Base-by-base conservation (phyloP, 495 filamentous ascomycete species). In the Penicillium silybi region DNA sequence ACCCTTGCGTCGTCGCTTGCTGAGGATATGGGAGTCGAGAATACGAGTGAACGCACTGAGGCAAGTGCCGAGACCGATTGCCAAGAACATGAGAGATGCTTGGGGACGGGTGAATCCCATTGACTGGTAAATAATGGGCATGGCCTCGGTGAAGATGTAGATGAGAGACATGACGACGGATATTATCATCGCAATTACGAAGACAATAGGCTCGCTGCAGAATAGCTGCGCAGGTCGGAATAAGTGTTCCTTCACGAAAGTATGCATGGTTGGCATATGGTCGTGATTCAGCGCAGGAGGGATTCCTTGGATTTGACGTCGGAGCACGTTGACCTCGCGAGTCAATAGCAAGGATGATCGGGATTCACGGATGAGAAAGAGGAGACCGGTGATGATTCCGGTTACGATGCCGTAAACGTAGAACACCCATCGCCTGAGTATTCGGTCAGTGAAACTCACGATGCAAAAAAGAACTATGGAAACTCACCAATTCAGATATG, bases 131-230 rank as follows among this genome's bases (percentile, higher is more conserved):
- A 82, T 70, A 1, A 67, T 63, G 0, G 66, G 69, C 0, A 80
- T 54, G 6, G 75, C 72, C 59, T 80, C 75, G 2, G 77, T 75
- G 53, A 80, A 81, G 10, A 81, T 74, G 46, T 80, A 83, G 29
- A 81, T 72, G n/a, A 81, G 61, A 2, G 71, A 76, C 53, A 72
- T 75, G 20, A 71, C 70, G 10, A 74, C 54, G 13, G 77, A 73
- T 9, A 67, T 71, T 61, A 77, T 74, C 29, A 73, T 59, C 3
- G 77, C 62, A 13, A 76, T 69, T 5, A 70, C 57, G 43, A 76
- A 69, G 17, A 81, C 72, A 26, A 81, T 76, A 13, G 76, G 76
- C 42, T 81, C 77, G 18, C 64, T 69, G 58, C 74, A 73, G 44
- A 79, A 73, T 0, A 81, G 65, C 6, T 69, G 65, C 4, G 71